Conservation (phyloP, 2,329 filamentous ascomycete species). For the Diaporthe caulivora region DNA sequence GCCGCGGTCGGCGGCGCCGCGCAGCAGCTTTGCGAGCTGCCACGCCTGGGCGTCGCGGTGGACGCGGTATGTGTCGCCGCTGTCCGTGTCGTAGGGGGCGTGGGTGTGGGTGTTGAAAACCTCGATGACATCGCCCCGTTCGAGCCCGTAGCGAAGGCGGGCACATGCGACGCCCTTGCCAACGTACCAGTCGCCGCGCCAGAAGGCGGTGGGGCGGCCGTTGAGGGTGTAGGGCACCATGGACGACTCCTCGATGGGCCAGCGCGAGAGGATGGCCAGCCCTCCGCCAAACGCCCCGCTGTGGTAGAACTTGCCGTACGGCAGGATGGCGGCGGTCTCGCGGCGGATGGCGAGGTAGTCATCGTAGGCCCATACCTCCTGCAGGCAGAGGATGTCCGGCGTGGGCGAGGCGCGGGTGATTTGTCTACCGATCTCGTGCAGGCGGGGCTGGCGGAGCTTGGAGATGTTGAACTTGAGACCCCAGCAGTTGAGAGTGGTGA, state of each 20-base stretch:
- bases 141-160: slow-evolving; percentile 77
- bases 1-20: slow-evolving; percentile 82
- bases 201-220: slow-evolving; percentile 93
- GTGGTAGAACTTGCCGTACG: slow-evolving; percentile 93
- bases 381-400: slow-evolving; percentile 90
- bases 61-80: slow-evolving; percentile 85
- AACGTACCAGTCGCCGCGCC: slow-evolving; percentile 94
- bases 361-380: slow-evolving; percentile 92
- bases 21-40: slow-evolving; percentile 92
- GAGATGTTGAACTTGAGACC: slow-evolving; percentile 86
- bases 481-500: slow-evolving; percentile 97
- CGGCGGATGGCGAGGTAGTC: slow-evolving; percentile 85
- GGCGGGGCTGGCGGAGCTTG: slow-evolving; percentile 80
- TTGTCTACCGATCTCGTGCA: slow-evolving; percentile 85
- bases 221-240: slow-evolving; percentile 94
- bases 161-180: slow-evolving; percentile 94
- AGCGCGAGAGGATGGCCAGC: slow-evolving; percentile 88
- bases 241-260: slow-evolving; percentile 90
- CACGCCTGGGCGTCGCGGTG: slow-evolving; percentile 94
- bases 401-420: slow-evolving; percentile 76
- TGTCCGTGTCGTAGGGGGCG: slow-evolving; percentile 84
- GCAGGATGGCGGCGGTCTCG: slow-evolving; percentile 79
- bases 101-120: slow-evolving; percentile 96
- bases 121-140: slow-evolving; percentile 76
- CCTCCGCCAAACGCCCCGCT: slow-evolving; percentile 91